These are phyloP conservation scores for Mucor irregularis DNA, from an alignment of 371 early-diverging fungal species.

Conservation along the genomic window DNA sequence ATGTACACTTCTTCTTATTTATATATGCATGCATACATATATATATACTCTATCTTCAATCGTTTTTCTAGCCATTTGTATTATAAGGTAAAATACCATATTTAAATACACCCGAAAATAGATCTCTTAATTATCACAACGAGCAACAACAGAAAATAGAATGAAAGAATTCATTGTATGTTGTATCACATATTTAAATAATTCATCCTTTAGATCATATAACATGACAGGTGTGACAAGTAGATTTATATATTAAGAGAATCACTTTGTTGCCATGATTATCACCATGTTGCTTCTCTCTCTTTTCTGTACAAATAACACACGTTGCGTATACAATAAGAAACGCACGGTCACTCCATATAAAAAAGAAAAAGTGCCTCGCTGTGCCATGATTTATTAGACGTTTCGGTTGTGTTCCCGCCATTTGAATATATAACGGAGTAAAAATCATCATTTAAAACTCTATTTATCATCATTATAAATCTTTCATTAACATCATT, in stretches of 20 bases:
- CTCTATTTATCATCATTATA: neutral
- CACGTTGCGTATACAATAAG: neutral
- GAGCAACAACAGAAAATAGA: neutral
- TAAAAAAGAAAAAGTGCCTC: slow-evolving; percentile 6
- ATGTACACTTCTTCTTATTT: too few relatives aligned
- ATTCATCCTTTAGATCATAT: neutral
- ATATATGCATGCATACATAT: too few relatives aligned
- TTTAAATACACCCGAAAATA: too few relatives aligned
- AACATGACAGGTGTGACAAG: slow-evolving; percentile 16
- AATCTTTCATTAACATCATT: too few relatives aligned
- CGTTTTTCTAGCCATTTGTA: too few relatives aligned
- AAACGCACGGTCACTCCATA: slow-evolving; percentile 3
- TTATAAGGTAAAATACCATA: too few relatives aligned
- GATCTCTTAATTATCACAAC: neutral
- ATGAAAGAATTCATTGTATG: too few relatives aligned
- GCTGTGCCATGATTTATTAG: neutral
- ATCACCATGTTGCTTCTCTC: too few relatives aligned
- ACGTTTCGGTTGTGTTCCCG: neutral
- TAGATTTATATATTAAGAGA: neutral
- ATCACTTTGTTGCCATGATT: neutral
- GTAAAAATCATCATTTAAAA: neutral
- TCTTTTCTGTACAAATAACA: neutral
- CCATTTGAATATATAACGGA: neutral
- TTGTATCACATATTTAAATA: neutral
- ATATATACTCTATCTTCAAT: neutral